phyloP scores from a whole-genome alignment of 129 eudicot species.

The Erigeron canadensis region DNA sequence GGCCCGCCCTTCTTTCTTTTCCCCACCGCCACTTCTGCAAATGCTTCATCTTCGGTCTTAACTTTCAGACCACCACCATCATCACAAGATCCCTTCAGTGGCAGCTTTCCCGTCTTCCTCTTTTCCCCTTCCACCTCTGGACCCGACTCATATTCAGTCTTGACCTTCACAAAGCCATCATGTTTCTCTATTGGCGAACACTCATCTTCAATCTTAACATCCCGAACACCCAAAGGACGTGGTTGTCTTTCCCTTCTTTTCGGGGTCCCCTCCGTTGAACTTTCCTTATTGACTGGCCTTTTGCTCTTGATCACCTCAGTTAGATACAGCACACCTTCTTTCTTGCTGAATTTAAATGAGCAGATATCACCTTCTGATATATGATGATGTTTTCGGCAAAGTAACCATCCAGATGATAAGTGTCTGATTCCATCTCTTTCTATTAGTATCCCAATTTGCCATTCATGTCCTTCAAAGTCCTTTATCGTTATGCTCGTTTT shows the following conservation, averaged over 20 bases:
- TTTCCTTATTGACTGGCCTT: background rate
- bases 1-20: constrained; percentile 12
- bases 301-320: constrained; percentile 5
- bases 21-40: background rate
- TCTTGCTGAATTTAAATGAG: constrained; percentile 20
- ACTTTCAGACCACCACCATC: background rate
- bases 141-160: background rate
- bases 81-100: background rate
- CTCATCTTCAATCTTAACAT: background rate
- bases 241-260: background rate
- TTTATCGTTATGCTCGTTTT: constrained; percentile 6
- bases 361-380: constrained; percentile 24
- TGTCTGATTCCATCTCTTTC: background rate
- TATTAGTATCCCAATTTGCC: constrained; percentile 6
- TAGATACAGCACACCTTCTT: constrained; percentile 16
- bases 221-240: background rate
- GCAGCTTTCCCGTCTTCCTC: constrained; percentile 13
- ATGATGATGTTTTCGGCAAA: background rate
- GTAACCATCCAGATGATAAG: constrained; percentile 24
- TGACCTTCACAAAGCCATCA: background rate
- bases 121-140: background rate
- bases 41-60: background rate
- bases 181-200: too few relatives aligned
- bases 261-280: background rate
- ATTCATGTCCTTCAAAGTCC: constrained; percentile 24